Percentiles rank a stretch among this genome's conserved stretches.
These are phyloP conservation scores for Capsella bursapastoris DNA, from an alignment of 345 rosid species.

Conservation along the genomic window DNA sequence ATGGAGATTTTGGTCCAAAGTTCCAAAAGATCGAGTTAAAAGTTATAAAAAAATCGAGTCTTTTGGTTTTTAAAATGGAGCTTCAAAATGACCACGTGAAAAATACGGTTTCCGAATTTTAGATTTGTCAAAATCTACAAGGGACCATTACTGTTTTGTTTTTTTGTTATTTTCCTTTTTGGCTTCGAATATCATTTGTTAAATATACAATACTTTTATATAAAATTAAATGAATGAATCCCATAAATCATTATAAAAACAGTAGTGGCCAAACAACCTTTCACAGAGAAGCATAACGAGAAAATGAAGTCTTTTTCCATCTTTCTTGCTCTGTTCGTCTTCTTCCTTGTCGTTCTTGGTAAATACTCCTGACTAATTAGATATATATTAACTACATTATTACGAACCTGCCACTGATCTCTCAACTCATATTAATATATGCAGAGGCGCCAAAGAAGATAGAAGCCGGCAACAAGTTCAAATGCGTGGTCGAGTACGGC, in stretches of 20 bases:
- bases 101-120: not conserved
- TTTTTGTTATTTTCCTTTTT: not conserved
- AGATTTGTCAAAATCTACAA: not conserved
- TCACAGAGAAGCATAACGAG: not conserved
- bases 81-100: conserved; percentile 11
- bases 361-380: conserved; percentile 7
- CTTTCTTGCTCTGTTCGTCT: conserved; percentile 18
- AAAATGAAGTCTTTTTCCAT: conserved; percentile 36
- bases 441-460: conserved; percentile 30
- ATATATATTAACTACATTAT: not conserved
- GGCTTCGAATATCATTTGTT: not conserved
- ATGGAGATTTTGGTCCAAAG: too few species aligned
- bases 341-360: conserved; percentile 38
- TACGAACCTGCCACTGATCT: conserved; percentile 4
- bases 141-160: conserved; percentile 10
- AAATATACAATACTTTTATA: not conserved
- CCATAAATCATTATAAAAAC: conserved; percentile 7
- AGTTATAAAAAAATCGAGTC: too few species aligned
- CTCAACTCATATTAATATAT: not conserved
- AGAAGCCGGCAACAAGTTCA: conserved; percentile 29
- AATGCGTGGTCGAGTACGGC: conserved; percentile 30
- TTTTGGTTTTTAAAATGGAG: not conserved
- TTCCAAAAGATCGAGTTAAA: too few species aligned
- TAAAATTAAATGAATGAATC: not conserved
- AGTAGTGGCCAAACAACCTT: not conserved